Evolutionary conservation across 139 green algal species (phyloP).

Genomic region (Tetraselmis chui): DNA sequence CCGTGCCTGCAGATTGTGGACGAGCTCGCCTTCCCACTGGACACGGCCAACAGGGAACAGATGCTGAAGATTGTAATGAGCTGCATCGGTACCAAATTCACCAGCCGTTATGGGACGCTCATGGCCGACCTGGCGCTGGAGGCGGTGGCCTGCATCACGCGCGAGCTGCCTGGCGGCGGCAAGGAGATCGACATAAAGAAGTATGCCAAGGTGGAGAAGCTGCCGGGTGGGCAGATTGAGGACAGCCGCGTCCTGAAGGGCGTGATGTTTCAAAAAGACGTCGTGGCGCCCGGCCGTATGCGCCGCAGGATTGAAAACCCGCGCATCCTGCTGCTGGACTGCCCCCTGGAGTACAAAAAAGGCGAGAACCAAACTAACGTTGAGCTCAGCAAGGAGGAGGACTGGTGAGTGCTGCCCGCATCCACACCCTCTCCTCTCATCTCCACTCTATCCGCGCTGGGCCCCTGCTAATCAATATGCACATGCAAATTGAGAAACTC

Average conservation of each 20-base stretch:
- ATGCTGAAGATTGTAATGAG: conserved; percentile 94
- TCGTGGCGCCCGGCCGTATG: conserved; percentile 93
- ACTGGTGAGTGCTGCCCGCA: conserved; percentile 54
- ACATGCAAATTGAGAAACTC: not conserved
- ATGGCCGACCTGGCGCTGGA: conserved; percentile 94
- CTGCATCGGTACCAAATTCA: conserved; percentile 99
- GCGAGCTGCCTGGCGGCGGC: conserved; percentile 48
- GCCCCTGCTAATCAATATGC: not conserved
- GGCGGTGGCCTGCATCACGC: conserved; percentile 75
- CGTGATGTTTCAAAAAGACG: conserved; percentile 99
- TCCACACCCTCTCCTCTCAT: too few species aligned
- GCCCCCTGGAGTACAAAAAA: conserved; percentile 99
- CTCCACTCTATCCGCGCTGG: too few species aligned
- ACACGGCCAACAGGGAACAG: conserved; percentile 69
- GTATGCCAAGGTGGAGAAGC: conserved; percentile 98
- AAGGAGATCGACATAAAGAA: conserved; percentile 98
- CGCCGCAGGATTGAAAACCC: conserved; percentile 85
- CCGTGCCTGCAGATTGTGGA: conserved; percentile 56
- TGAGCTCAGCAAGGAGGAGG: conserved; percentile 94
- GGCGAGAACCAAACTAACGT: conserved; percentile 98
- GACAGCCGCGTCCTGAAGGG: conserved; percentile 73
- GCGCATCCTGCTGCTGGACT: conserved; percentile 95
- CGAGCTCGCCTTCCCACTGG: conserved; percentile 80
- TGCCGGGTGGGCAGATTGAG: conserved; percentile 81
- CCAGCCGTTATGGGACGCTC: conserved; percentile 81